These are phyloP conservation scores for Nemania bipapillata DNA, from an alignment of 2,329 filamentous ascomycete species.

Conservation along the genomic window DNA sequence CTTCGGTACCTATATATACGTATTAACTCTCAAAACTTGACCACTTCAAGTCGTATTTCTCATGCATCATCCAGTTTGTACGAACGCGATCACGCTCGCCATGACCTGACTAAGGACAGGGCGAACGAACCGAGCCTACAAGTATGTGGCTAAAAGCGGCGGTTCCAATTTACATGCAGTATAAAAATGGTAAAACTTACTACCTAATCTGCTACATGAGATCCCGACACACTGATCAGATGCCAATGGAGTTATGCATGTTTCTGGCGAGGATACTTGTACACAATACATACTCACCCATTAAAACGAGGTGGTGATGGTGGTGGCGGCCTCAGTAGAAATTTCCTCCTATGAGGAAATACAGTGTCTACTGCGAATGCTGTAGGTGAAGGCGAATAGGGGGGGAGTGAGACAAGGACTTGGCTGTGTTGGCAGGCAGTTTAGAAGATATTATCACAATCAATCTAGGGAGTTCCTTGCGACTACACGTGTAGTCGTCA, in stretches of 20 bases:
- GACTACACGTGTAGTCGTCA: not conserved
- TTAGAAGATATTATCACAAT: slow-evolving; percentile 9
- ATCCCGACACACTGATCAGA: slow-evolving; percentile 35
- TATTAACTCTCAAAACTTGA: too few species aligned
- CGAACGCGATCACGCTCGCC: too few species aligned
- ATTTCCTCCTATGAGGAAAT: slow-evolving; percentile 1
- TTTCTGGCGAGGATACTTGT: slow-evolving; percentile 40
- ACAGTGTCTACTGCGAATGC: too few species aligned
- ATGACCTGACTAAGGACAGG: too few species aligned
- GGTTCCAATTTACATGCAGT: too few species aligned
- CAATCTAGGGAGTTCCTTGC: not conserved
- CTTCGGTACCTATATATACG: too few species aligned
- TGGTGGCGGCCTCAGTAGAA: slow-evolving; percentile 21
- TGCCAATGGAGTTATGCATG: slow-evolving; percentile 43
- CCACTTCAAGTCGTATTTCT: too few species aligned
- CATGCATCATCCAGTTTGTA: too few species aligned
- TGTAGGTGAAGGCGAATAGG: slow-evolving; percentile 21
- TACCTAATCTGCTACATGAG: slow-evolving; percentile 28
- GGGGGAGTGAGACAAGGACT: slow-evolving; percentile 27
- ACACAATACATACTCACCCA: slow-evolving; percentile 35
- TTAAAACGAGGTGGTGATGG: too few species aligned
- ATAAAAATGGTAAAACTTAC: too few species aligned
- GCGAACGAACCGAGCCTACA: too few species aligned
- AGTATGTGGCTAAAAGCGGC: too few species aligned
- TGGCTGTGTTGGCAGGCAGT: slow-evolving; percentile 26